These are phyloP conservation scores for Globisporangium barbulae DNA, from an alignment of 352 stramenopile species.

Conservation along the genomic window DNA sequence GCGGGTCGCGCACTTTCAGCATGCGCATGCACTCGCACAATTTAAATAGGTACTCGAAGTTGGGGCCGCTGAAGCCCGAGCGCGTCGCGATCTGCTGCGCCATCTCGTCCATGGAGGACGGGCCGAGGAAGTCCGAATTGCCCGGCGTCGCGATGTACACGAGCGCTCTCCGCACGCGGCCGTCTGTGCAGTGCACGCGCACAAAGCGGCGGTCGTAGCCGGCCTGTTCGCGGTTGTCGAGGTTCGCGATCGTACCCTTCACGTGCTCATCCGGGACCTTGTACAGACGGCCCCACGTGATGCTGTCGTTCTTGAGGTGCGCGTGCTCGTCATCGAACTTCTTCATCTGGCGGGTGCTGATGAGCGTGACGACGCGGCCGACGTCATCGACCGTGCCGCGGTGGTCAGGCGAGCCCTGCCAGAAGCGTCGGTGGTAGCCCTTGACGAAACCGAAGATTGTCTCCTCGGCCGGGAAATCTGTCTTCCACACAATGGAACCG, in stretches of 20 bases:
- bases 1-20: slow-evolving; percentile 70
- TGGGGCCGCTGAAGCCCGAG: slow-evolving; percentile 69
- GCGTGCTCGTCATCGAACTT: slow-evolving; percentile 69
- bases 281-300: slow-evolving; percentile 88
- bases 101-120: slow-evolving; percentile 67
- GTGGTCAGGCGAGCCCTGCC: slow-evolving; percentile 87
- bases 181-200: slow-evolving; percentile 76
- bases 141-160: slow-evolving; percentile 84
- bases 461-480: slow-evolving; percentile 29
- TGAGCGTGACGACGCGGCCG: slow-evolving; percentile 86
- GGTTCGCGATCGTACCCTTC: slow-evolving; percentile 60
- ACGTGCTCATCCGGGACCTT: slow-evolving; percentile 80
- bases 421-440: slow-evolving; percentile 87
- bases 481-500: slow-evolving; percentile 24
- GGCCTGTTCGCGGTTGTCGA: slow-evolving; percentile 81
- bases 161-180: slow-evolving; percentile 56
- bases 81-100: slow-evolving; percentile 74
- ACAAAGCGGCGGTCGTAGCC: slow-evolving; percentile 81
- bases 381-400: slow-evolving; percentile 70
- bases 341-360: slow-evolving; percentile 76
- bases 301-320: slow-evolving; percentile 52
- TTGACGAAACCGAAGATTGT: slow-evolving; percentile 57
- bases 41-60: slow-evolving; percentile 85
- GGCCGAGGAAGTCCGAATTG: slow-evolving; percentile 84
- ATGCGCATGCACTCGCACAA: slow-evolving; percentile 80